These are phyloP conservation scores for Salix caprea DNA, from an alignment of 345 rosid species.

Conservation along the genomic window DNA sequence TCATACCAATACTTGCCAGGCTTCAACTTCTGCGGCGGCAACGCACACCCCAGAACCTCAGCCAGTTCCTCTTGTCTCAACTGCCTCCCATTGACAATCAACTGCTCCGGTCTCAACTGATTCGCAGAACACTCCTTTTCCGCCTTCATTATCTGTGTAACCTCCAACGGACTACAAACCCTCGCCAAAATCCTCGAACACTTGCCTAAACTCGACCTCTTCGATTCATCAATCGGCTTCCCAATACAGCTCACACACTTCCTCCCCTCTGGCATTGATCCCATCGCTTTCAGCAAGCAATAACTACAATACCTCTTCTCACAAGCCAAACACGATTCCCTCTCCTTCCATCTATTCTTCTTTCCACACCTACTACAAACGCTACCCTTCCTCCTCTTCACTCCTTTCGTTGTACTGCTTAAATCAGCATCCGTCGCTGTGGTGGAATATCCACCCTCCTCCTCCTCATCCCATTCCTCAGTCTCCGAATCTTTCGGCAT, in stretches of 20 bases:
- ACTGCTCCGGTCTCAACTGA: constrained; percentile 62
- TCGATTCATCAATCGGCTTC: constrained; percentile 47
- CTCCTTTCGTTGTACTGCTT: neutral
- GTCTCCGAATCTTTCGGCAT: constrained; percentile 34
- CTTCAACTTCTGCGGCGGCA: constrained; percentile 82
- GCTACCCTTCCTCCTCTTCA: constrained; percentile 23
- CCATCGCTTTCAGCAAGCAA: constrained; percentile 67
- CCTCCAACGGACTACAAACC: constrained; percentile 49
- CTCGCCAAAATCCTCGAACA: constrained; percentile 41
- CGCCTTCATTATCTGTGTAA: constrained; percentile 54
- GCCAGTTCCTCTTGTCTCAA: constrained; percentile 51
- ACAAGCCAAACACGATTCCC: constrained; percentile 55
- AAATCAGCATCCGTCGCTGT: neutral
- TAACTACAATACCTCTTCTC: constrained; percentile 53
- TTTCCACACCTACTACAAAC: constrained; percentile 47
- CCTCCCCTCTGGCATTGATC: constrained; percentile 75
- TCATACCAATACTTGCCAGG: constrained; percentile 98
- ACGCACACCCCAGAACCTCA: constrained; percentile 29
- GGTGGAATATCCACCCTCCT: constrained; percentile 23
- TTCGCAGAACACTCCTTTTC: constrained; percentile 58
- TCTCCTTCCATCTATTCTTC: constrained; percentile 39
- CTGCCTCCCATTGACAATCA: constrained; percentile 48
- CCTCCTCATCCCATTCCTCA: constrained; percentile 15
- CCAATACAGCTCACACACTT: constrained; percentile 61
- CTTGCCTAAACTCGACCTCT: constrained; percentile 44